Conservation (phyloP, 1,139 yeast species). For the Taphrina communis region DNA sequence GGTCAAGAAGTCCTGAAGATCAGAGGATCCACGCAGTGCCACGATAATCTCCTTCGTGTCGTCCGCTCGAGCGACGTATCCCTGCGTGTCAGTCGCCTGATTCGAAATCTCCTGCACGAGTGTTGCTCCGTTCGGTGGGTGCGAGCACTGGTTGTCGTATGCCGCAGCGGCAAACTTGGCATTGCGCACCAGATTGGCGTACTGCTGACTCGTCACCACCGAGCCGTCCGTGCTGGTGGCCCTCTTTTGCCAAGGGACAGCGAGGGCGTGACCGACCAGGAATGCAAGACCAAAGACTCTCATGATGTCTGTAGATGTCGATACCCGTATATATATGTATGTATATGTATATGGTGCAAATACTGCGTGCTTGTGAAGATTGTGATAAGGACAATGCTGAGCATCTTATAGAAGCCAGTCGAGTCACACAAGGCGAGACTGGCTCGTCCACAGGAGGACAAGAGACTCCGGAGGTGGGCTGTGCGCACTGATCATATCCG, state of each 20-base stretch:
- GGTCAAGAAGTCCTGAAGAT: not conserved
- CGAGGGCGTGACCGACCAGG: conserved; percentile 6
- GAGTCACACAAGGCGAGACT: no score
- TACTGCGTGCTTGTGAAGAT: no score
- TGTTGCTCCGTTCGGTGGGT: not conserved
- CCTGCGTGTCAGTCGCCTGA: not conserved
- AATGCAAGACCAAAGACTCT: not conserved
- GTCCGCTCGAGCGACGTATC: conserved; percentile 12
- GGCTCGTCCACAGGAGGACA: no score
- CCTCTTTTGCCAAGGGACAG: not conserved
- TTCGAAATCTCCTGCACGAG: not conserved
- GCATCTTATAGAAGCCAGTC: no score
- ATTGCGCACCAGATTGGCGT: conserved; percentile 9
- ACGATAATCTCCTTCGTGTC: conserved; percentile 13
- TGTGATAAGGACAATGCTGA: no score
- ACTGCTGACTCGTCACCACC: conserved; percentile 4
- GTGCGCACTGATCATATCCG: no score
- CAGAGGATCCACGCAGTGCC: conserved; percentile 1
- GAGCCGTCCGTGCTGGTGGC: not conserved
- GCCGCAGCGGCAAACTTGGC: conserved; percentile 17
- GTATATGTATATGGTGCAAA: no score
- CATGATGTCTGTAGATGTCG: not conserved
- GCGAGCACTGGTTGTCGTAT: not conserved
- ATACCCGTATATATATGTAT: not conserved
- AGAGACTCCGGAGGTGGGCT: no score